A percentile compares a stretch with the other conserved stretches of the same genome.
Conservation (phyloP, 2,329 filamentous ascomycete genomes). For the Penicillium sp. region DNA sequence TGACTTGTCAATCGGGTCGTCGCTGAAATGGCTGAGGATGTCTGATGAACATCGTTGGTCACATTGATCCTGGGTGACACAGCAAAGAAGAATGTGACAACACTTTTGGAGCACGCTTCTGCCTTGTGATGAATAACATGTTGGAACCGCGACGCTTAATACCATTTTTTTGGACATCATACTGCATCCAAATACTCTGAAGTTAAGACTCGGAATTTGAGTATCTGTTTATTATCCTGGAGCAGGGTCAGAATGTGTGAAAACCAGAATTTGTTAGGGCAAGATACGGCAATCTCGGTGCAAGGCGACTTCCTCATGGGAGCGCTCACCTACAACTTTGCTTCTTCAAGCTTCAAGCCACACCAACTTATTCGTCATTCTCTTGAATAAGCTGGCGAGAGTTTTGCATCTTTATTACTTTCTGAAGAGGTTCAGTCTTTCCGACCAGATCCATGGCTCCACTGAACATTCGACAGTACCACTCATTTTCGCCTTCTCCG, state of each 20-base stretch:
- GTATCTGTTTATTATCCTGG: not conserved
- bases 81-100: not conserved
- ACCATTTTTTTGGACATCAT: no score
- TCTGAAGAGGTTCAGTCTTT: not conserved
- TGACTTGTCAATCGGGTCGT: no score
- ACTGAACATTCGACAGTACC: constrained; percentile 34
- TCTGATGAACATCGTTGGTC: not conserved
- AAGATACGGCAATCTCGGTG: not conserved
- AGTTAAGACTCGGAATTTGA: not conserved
- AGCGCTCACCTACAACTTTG: not conserved
- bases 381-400: not conserved
- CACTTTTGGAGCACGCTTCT: not conserved
- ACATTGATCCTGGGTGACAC: not conserved
- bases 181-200: not conserved
- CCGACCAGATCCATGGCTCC: constrained; percentile 41
- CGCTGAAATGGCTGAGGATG: no score
- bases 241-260: not conserved
- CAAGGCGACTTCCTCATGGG: not conserved
- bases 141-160: not conserved
- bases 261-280: not conserved
- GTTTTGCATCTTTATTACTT: not conserved
- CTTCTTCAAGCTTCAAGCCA: not conserved
- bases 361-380: constrained; percentile 1
- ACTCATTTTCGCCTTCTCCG: constrained; percentile 32
- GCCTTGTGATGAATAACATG: not conserved